These are phyloP conservation scores for Linanthus parryae DNA, from an alignment of 148 eudicot species.

Conservation along the genomic window DNA sequence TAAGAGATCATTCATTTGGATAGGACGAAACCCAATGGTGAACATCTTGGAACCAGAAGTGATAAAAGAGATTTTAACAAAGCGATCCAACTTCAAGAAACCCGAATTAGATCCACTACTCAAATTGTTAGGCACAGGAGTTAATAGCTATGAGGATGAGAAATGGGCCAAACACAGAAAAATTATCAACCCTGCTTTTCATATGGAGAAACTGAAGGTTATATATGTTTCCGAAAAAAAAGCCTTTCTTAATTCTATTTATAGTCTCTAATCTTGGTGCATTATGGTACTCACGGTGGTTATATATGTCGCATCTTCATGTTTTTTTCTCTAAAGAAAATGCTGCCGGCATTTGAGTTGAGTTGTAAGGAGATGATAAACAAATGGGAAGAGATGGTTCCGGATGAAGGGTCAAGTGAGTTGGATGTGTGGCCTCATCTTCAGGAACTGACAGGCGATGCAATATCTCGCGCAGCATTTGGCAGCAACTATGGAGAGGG, in stretches of 20 bases:
- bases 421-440: slow-evolving; percentile 25
- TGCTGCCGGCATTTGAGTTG: slow-evolving; percentile 13
- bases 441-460: slow-evolving; percentile 20
- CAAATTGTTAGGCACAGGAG: slow-evolving; percentile 1
- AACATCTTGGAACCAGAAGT: slow-evolving; percentile 23
- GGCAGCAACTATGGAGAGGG: slow-evolving; percentile 25
- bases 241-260: too few species aligned
- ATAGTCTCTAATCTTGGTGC: too few species aligned
- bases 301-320: too few species aligned
- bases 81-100: slow-evolving; percentile 16
- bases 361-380: slow-evolving; percentile 6
- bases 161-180: slow-evolving; percentile 6
- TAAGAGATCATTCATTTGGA: slow-evolving; percentile 18
- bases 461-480: slow-evolving; percentile 16
- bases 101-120: slow-evolving; percentile 9
- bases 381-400: slow-evolving; percentile 17
- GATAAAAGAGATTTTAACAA: slow-evolving; percentile 16
- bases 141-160: slow-evolving; percentile 6
- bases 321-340: slow-evolving; percentile 1
- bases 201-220: slow-evolving; percentile 4
- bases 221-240: background rate
- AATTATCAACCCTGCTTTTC: background rate
- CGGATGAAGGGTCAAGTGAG: slow-evolving; percentile 19
- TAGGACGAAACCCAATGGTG: slow-evolving; percentile 18
- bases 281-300: too few species aligned